Base-by-base conservation (phyloP, 2,329 filamentous ascomycete genomes). In the Ophiostoma triangulosporum region DNA sequence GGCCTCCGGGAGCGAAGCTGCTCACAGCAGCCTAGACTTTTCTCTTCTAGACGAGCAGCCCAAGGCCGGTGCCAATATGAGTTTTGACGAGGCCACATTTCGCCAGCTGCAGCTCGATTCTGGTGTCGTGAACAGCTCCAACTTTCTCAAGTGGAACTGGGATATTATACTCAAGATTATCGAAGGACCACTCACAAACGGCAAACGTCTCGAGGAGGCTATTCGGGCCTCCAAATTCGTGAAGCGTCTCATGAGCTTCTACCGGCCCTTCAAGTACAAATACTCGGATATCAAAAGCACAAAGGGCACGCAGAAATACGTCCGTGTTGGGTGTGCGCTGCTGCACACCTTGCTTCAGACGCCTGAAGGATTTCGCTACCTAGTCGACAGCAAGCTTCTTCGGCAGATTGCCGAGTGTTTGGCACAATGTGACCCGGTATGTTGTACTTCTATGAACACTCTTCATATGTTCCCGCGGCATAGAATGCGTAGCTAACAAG, bases 91-190 rank as follows among this genome's bases (percentile, higher is more conserved):
- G 60, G 74, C 76, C 9, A 78, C 78, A 0, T 84, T 84, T 60
- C 75, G 81, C 20, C 79, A 83, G 62, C 68, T 83, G 3, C 63
- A 83, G 27, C 71, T 89, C 17, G 86, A 97, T 57, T 93, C 88
- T 4, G 83, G 88, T 53, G 88, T 98, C 2, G 72, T 97, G 46
- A 87, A 84, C 58, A 93, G 87, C 56, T 88, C 88, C 57, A 96
- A 95, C 61, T 95, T 86, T 63, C 75, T 81, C 36, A 98, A 98
- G 66, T 98, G 93, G 93, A 91, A 95, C 64, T 98, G 94, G 93
- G 88, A 95, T 57, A 73, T 95, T 35, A 89, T 98, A 40, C 77
- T 90, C 55, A 86, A 84, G 61, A 82, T 97, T 51, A 90, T 98
- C 33, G 91, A 97, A 64, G 94, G 93, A 0, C 93, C 94, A 1